A percentile compares a stretch with the other conserved stretches of the same genome.
Conservation (phyloP, 2,329 filamentous ascomycete genomes). For the Fusarium phyllophilum region DNA sequence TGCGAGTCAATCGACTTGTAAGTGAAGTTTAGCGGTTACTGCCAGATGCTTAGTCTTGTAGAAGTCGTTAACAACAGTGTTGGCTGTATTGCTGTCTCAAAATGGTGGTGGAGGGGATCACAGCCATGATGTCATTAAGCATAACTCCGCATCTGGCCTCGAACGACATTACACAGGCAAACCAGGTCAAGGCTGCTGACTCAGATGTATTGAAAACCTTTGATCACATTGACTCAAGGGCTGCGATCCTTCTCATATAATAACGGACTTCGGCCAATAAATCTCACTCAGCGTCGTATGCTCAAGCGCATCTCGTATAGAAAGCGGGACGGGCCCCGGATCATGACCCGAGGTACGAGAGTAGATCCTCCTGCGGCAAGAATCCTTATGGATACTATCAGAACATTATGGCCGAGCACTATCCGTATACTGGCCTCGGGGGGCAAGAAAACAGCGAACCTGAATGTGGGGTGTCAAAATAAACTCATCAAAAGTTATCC, state of each 20-base stretch:
- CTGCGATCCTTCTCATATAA: not conserved
- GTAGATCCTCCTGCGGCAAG: not conserved
- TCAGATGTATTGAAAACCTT: no score
- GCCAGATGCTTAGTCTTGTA: rapidly evolving
- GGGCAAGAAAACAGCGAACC: no score
- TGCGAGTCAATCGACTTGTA: not conserved
- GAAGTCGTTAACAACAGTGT: not conserved
- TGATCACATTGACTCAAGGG: no score
- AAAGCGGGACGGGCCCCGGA: not conserved
- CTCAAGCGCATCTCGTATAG: not conserved
- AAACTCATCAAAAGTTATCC: no score
- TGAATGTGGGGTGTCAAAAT: no score
- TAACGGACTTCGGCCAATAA: not conserved
- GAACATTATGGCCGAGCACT: not conserved
- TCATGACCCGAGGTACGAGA: not conserved
- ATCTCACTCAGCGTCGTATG: not conserved
- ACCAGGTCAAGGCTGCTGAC: not conserved
- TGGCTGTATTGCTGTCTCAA: not conserved
- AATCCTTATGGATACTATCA: not conserved
- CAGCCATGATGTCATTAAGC: not conserved
- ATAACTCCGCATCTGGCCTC: not conserved
- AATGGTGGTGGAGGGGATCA: not conserved
- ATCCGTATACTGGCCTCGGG: no score
- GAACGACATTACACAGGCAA: no score
- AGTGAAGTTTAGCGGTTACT: not conserved